These are phyloP conservation scores for Coemansia sp. DNA, from an alignment of 192 early-diverging fungal genomes.

Conservation along the genomic window DNA sequence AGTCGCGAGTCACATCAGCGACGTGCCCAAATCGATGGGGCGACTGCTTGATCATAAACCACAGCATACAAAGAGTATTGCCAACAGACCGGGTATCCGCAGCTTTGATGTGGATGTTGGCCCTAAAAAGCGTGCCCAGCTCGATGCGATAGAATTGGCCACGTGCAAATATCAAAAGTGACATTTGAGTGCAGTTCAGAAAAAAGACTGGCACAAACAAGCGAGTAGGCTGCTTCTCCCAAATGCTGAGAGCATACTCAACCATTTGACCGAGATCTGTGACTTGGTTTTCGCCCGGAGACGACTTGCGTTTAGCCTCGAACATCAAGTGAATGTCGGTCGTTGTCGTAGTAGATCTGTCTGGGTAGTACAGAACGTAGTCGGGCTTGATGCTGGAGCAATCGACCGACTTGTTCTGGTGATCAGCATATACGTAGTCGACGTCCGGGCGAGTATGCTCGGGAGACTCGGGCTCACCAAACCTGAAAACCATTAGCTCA, in stretches of 20 bases:
- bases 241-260: background rate
- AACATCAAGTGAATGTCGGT: background rate
- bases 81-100: constrained; percentile 10
- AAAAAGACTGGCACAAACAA: background rate
- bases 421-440: background rate
- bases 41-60: too few relatives aligned
- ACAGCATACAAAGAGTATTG: too few relatives aligned
- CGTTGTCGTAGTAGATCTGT: background rate
- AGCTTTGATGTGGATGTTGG: background rate
- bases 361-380: background rate
- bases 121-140: background rate
- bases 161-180: background rate
- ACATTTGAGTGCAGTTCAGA: background rate
- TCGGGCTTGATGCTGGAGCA: background rate
- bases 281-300: background rate
- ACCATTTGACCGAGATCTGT: background rate
- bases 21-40: background rate
- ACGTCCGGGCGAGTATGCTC: background rate
- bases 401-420: background rate
- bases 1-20: background rate
- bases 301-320: background rate
- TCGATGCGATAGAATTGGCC: background rate
- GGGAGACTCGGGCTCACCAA: background rate
- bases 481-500: background rate
- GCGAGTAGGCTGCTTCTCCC: background rate